Percentiles rank a stretch among this genome's conserved stretches.
These are phyloP conservation scores for Phytophthora europaea DNA, from an alignment of 352 stramenopile genomes.

Conservation along the genomic window DNA sequence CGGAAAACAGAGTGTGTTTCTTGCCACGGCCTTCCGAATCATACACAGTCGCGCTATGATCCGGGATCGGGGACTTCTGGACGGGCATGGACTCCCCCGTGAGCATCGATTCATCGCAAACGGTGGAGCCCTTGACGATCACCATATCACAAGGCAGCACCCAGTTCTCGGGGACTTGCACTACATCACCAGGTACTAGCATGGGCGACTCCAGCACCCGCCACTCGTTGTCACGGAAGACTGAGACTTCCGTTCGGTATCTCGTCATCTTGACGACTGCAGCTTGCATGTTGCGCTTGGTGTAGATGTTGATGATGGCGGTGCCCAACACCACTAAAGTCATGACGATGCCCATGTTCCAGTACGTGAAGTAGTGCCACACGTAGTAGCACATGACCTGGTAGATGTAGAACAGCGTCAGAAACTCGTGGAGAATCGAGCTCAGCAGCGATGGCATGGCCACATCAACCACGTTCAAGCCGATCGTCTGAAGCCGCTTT, in stretches of 20 bases:
- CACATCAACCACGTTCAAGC: constrained; percentile 48
- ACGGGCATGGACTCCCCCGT: constrained; percentile 81
- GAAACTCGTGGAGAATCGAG: constrained; percentile 48
- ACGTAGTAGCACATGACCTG: constrained; percentile 70
- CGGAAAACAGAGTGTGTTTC: constrained; percentile 82
- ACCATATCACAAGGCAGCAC: constrained; percentile 66
- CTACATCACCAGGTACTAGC: constrained; percentile 60
- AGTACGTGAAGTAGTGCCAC: constrained; percentile 70
- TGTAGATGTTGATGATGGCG: constrained; percentile 55
- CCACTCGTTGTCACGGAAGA: constrained; percentile 55
- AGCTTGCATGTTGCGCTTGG: constrained; percentile 53
- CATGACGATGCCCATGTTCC: constrained; percentile 53
- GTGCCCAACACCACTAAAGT: constrained; percentile 46
- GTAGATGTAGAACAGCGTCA: constrained; percentile 62
- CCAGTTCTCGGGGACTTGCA: constrained; percentile 61
- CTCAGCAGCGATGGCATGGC: constrained; percentile 47
- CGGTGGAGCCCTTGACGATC: constrained; percentile 53
- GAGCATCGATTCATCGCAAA: constrained; percentile 65
- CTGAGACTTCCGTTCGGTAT: constrained; percentile 61
- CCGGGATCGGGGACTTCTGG: constrained; percentile 69
- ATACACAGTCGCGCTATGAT: constrained; percentile 46
- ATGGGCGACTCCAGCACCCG: constrained; percentile 36
- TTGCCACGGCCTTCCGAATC: constrained; percentile 50
- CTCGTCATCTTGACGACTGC: constrained; percentile 55
- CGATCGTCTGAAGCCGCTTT: constrained; percentile 36